Conservation (phyloP, 2,329 filamentous ascomycete species). For the Epichloe sylvatica region DNA sequence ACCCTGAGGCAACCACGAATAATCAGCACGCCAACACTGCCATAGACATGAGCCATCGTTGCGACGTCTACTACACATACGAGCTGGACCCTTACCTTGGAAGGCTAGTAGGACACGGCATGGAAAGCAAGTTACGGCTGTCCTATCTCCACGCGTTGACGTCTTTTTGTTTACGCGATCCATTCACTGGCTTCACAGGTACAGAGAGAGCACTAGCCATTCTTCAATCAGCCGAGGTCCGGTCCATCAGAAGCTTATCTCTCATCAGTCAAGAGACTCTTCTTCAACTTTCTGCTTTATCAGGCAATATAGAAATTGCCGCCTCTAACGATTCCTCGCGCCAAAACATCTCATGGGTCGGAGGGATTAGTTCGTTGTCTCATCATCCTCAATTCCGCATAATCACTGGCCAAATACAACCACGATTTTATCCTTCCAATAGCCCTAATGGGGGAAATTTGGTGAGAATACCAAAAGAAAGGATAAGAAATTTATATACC, state of each 20-base stretch:
- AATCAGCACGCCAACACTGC: too few species aligned
- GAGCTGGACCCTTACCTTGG: too few species aligned
- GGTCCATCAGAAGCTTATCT: constrained; percentile 22
- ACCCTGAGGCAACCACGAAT: too few species aligned
- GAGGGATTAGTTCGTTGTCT: neutral
- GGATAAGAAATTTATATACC: neutral
- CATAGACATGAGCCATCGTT: too few species aligned
- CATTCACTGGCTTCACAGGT: constrained; percentile 33
- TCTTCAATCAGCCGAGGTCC: constrained; percentile 31
- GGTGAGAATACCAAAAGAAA: too few species aligned
- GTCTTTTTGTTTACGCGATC: constrained; percentile 35
- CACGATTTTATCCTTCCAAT: neutral
- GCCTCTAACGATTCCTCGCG: neutral
- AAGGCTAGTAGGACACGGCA: too few species aligned
- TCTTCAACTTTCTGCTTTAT: neutral
- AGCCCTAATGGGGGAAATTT: too few species aligned
- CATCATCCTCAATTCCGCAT: constrained; percentile 1
- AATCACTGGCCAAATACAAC: neutral
- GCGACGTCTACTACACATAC: too few species aligned
- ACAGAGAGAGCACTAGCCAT: constrained; percentile 39
- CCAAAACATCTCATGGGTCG: neutral
- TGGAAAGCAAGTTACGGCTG: constrained; percentile 33
- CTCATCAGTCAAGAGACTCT: neutral
- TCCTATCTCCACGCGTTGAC: constrained; percentile 41
- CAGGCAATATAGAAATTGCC: neutral